Percentiles rank a stretch among this genome's conserved stretches.
phyloP scores from a whole-genome alignment of 1,284 basidiomycete species.

The Moniliella sp. region DNA sequence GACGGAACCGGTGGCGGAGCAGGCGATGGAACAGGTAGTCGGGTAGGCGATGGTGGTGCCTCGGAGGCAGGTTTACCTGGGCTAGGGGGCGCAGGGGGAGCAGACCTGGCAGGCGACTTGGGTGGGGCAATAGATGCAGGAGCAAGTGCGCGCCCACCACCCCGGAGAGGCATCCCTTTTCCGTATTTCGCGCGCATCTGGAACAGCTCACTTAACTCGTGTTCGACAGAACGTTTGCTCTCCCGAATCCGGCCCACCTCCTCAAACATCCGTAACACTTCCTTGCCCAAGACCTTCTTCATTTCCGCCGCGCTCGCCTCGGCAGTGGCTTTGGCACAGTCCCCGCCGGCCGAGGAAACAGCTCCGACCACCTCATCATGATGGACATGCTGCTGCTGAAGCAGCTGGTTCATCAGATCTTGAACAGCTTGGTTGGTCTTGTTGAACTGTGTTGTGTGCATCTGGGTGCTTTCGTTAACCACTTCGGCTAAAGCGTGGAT shows the following conservation, averaged over 20 bases:
- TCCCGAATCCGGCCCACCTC: conserved; percentile 24
- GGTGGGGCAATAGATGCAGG: too few species aligned
- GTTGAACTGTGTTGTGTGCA: conserved; percentile 11
- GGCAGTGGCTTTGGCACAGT: conserved; percentile 9
- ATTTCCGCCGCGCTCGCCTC: too few species aligned
- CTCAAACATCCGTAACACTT: conserved; percentile 21
- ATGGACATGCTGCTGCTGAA: conserved; percentile 4
- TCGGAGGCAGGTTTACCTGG: too few species aligned
- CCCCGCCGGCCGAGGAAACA: not conserved
- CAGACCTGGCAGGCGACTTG: too few species aligned
- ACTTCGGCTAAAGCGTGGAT: not conserved
- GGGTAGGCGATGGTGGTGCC: too few species aligned
- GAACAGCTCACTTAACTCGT: conserved; percentile 21
- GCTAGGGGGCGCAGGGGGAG: too few species aligned
- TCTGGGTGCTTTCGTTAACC: conserved; percentile 5
- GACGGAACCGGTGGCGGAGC: too few species aligned
- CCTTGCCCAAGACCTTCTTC: conserved; percentile 10
- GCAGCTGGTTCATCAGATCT: conserved; percentile 13
- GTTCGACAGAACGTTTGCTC: conserved; percentile 14
- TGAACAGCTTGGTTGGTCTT: conserved; percentile 17
- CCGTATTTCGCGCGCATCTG: conserved; percentile 12
- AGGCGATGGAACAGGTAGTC: too few species aligned
- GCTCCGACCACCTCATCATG: not conserved
- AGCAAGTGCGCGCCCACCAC: too few species aligned
- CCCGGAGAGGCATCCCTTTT: too few species aligned